Conservation (phyloP, 305 asterid species). For the Ilex paraguariensis region DNA sequence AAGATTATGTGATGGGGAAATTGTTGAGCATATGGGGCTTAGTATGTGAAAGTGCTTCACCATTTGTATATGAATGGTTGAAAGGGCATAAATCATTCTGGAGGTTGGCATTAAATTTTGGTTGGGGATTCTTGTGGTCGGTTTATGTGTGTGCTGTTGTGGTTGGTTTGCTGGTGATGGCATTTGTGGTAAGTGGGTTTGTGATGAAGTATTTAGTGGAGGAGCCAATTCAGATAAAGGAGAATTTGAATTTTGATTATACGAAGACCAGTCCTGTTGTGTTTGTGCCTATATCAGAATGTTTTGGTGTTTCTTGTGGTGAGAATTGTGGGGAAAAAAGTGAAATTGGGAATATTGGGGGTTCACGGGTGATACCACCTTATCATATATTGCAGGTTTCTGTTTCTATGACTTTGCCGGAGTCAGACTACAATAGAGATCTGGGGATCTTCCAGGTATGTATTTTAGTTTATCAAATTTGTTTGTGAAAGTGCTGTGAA, state of each 20-base stretch:
- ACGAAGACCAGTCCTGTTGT: slow-evolving; percentile 75
- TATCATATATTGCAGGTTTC: slow-evolving; percentile 69
- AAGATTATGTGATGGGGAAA: slow-evolving; percentile 26
- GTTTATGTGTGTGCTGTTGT: slow-evolving; percentile 67
- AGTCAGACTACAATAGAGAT: slow-evolving; percentile 81
- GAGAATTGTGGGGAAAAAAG: slow-evolving; percentile 31
- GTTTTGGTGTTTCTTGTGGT: slow-evolving; percentile 28
- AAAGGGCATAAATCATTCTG: slow-evolving; percentile 50
- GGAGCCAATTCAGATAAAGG: slow-evolving; percentile 62
- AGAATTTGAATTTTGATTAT: slow-evolving; percentile 75
- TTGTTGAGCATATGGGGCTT: slow-evolving; percentile 27
- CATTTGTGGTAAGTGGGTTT: slow-evolving; percentile 66
- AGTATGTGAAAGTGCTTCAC: slow-evolving; percentile 25
- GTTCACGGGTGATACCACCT: slow-evolving; percentile 53
- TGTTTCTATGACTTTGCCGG: slow-evolving; percentile 65
- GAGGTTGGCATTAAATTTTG: slow-evolving; percentile 67
- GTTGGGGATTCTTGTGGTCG: slow-evolving; percentile 93
- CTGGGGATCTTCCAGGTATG: slow-evolving; percentile 95
- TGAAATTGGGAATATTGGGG: slow-evolving; percentile 26
- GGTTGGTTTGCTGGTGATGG: slow-evolving; percentile 52
- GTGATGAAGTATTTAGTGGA: slow-evolving; percentile 51
- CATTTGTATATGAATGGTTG: slow-evolving; percentile 43
- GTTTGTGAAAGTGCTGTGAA: not conserved
- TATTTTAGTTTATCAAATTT: not conserved
- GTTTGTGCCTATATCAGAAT: slow-evolving; percentile 46